Conservation (phyloP, 1,284 basidiomycete genomes). For the Entoloma clypeatum region DNA sequence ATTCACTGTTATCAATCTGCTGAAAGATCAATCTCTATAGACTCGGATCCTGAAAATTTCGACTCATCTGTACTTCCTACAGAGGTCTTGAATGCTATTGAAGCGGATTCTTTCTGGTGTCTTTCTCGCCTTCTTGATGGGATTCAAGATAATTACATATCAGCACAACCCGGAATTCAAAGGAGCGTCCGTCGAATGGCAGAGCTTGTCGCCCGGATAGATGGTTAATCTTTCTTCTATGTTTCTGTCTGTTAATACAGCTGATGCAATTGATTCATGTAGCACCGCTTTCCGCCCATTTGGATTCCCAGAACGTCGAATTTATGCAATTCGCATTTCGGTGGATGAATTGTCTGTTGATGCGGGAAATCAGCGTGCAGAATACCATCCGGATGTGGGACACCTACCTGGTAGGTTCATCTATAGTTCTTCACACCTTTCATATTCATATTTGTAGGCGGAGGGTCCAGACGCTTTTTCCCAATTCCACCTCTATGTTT, state of each 20-base stretch:
- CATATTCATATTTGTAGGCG: conserved; percentile 51
- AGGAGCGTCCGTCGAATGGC: conserved; percentile 89
- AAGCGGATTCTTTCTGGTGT: conserved; percentile 97
- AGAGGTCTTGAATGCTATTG: conserved; percentile 74
- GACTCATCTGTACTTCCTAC: conserved; percentile 75
- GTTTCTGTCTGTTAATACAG: conserved; percentile 1
- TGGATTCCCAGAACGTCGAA: conserved; percentile 88
- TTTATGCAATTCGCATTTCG: conserved; percentile 99
- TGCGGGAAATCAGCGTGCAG: conserved; percentile 93
- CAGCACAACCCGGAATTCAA: conserved; percentile 92
- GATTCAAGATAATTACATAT: conserved; percentile 97
- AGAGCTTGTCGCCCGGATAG: conserved; percentile 88
- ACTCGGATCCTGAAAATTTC: conserved; percentile 84
- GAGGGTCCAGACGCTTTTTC: conserved; percentile 95
- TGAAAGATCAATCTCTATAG: conserved; percentile 33
- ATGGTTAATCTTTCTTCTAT: conserved; percentile 41
- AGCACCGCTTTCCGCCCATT: conserved; percentile 81
- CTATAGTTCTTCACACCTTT: conserved; percentile 3
- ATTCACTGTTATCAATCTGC: not conserved
- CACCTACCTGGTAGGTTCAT: conserved; percentile 80
- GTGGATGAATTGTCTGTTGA: conserved; percentile 98
- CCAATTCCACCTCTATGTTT: conserved; percentile 95
- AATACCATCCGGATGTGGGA: conserved; percentile 99
- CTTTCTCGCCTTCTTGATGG: conserved; percentile 90
- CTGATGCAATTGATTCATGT: conserved; percentile 10